Evolutionary conservation across 2,329 filamentous ascomycete genomes (phyloP), one percentile per base, ranked within the genome.

Genomic region (Aureobasidium sp.): DNA sequence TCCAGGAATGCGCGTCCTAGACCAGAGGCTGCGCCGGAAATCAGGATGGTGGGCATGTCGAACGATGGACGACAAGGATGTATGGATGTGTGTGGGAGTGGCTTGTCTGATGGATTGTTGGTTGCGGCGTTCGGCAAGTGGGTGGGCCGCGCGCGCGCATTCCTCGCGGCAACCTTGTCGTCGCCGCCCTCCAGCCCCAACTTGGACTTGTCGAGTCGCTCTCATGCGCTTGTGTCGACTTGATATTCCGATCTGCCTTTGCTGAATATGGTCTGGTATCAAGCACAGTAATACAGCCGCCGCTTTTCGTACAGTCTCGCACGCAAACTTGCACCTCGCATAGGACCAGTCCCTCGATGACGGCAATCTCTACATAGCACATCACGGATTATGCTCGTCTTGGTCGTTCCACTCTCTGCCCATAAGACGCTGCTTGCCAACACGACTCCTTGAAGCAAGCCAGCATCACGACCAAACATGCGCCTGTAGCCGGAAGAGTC

Each of bases 1-100:
- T 67, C 48, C 37, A 75, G 44, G 56, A 76, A 75, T 20, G 70
- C 72, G 3, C 68, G 68, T 22, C 75, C 75, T 20, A 77, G 65
- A n/a, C 75, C 75, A 61, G 68, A 73, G 34, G 74, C 72, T 2
- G 74, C 73, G 34, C 75, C 75, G 6, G 74, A 70, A 31, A 76
- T 68, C 31, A 76, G 59, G 15, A 77, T 69, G 8, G 67, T 67
- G 31, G 62, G 63, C 64, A 66, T 64, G 1, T 47, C 12, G n/a
- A 11, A 11, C 15, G 44, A 36, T 3, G 5, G 25, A 41, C 25
- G 29, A 3, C 25, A 25, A 20, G 7, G 34, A 29, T 37, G 36
- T n/a, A 5, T 37, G n/a, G 5, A 31, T 29, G n/a, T 42, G 34
- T 45, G 25, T 47, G 14, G 59, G 29, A 55, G 17, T 29, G 34